Base-by-base conservation (phyloP, 75 land plant genomes). In the Picea sitchensis region DNA sequence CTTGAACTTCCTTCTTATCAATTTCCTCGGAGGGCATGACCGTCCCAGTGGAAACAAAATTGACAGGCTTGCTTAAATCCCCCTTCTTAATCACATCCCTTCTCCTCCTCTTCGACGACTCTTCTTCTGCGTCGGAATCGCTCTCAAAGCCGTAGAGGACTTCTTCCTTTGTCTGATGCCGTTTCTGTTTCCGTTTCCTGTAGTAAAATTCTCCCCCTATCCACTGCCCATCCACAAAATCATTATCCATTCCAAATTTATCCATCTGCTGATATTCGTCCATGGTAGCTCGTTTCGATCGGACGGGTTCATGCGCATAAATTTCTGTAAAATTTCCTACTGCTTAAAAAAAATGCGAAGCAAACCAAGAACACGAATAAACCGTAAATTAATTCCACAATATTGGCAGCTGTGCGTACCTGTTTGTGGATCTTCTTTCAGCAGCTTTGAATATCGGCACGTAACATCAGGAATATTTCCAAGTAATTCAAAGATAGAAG, bases 231-330 rank as follows among this genome's bases (percentile, higher is more conserved):
- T 83, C 96, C 32, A 82, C 92, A 65, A 38, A 97, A 59, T 95
- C 99, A 69, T 93, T 89, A 31, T 97, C 99, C 90, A 93, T 85
- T 20, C 84, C 87, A 76, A 93, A 95, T 63, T 89, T 85, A 82
- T 95, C 99, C 95, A 90, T 93, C 13, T 90, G 86, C 83, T 95
- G 93, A 61, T 92, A 80, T 77, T 95, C 99, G 51, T 94, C 98
- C 90, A 90, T 90, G 17, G 15, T 61, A 17, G 62, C 4, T 2
- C 4, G 44, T 41, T 41, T 41, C 44, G 4, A 41, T 41, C 4
- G 44, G 44, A 41, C 2, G 4, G 4, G 4, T 41, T 41, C 44
- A 41, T 41, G 44, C 44, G 44, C 44, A 41, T 41, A 41, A 41
- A 41, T 4, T 41, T 4, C 44, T 4, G 44, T 41, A 41, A 41